Percentiles rank a stretch among this genome's conserved stretches.
phyloP scores from a whole-genome alignment of 1,284 basidiomycete species.

The Ganoderma resinaceum region DNA sequence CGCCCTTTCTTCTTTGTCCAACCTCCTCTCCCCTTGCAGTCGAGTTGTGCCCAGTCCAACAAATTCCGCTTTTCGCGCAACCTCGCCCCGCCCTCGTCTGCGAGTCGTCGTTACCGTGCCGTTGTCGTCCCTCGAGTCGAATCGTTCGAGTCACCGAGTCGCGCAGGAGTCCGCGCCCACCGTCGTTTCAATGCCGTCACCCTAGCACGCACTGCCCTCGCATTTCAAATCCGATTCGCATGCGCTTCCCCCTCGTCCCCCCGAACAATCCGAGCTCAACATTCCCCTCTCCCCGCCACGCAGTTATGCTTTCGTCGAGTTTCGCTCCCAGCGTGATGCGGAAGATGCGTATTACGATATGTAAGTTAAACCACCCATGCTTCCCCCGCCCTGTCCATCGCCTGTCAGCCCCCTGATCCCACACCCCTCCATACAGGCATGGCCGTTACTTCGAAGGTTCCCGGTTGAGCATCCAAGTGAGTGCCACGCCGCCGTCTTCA shows the following conservation, averaged over 20 bases:
- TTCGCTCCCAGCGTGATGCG: conserved; percentile 82
- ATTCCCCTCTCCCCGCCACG: conserved; percentile 49
- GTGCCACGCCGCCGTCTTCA: conserved; percentile 28
- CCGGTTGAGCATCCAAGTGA: conserved; percentile 82
- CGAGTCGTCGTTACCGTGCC: conserved; percentile 10
- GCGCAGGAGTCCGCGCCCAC: neutral
- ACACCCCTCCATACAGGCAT: conserved; percentile 63
- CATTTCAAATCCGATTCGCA: conserved; percentile 34
- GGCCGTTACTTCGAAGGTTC: conserved; percentile 84
- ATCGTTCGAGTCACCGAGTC: conserved; percentile 8
- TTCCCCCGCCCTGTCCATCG: neutral
- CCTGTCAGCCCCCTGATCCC: conserved; percentile 8
- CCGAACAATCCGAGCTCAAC: conserved; percentile 70
- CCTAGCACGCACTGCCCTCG: conserved; percentile 15
- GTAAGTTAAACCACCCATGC: conserved; percentile 53
- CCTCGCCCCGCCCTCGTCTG: neutral
- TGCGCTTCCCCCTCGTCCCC: conserved; percentile 33
- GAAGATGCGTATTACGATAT: conserved; percentile 93
- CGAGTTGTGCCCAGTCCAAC: conserved; percentile 18
- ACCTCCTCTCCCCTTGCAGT: conserved; percentile 35
- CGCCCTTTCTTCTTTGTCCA: conserved; percentile 30
- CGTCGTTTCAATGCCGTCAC: conserved; percentile 4
- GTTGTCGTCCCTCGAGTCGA: neutral
- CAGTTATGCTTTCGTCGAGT: conserved; percentile 94
- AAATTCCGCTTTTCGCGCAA: conserved; percentile 3